These are phyloP conservation scores for Euphorbia lathyris DNA, from an alignment of 345 rosid genomes.

Conservation along the genomic window DNA sequence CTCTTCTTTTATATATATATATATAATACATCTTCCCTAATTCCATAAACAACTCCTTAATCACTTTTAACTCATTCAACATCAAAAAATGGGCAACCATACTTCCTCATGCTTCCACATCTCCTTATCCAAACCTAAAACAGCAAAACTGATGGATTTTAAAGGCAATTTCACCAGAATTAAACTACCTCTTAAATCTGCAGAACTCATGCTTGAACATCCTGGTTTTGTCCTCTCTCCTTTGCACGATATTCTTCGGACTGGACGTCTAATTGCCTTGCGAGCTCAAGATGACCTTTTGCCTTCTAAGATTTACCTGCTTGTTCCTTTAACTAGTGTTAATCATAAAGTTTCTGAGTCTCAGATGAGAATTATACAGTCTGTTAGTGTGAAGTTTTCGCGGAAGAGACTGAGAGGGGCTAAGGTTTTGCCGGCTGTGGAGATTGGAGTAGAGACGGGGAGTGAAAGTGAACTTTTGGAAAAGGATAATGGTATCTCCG, in stretches of 20 bases:
- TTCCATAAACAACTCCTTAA: neutral
- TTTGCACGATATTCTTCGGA: conserved; percentile 23
- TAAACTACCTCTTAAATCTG: conserved; percentile 33
- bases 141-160: conserved; percentile 30
- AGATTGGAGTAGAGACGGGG: too few relatives aligned
- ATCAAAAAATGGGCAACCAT: conserved; percentile 48
- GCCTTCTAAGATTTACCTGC: conserved; percentile 33
- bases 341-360: conserved; percentile 26
- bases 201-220: conserved; percentile 53
- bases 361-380: conserved; percentile 24
- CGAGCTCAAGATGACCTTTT: conserved; percentile 44
- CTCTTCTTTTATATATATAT: neutral
- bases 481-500: neutral
- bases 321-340: conserved; percentile 23
- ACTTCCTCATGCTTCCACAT: conserved; percentile 25
- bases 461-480: conserved; percentile 9
- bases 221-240: conserved; percentile 35
- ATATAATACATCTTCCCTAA: neutral
- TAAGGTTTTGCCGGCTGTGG: conserved; percentile 33
- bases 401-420: conserved; percentile 21
- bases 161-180: conserved; percentile 29
- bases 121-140: neutral
- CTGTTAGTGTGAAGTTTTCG: conserved; percentile 14
- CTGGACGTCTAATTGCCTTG: conserved; percentile 27
- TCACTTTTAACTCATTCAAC: neutral